Evolutionary conservation across 2,329 filamentous ascomycete species (phyloP), one percentile per base, ranked within the genome.

Genomic region (Monosporascus sp.): DNA sequence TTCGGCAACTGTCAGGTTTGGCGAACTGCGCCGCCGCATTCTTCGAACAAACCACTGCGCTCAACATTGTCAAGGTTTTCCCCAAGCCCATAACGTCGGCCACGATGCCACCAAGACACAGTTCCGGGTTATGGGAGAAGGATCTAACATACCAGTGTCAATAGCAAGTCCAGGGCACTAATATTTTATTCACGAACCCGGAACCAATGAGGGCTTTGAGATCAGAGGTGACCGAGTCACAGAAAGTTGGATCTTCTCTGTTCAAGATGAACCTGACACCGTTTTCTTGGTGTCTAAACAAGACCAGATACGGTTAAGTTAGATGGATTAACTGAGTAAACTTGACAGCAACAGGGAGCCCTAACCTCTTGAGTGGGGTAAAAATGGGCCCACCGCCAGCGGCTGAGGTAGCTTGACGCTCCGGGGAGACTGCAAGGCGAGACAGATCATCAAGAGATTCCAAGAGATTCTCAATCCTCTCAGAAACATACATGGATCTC

Each of bases 41-140:
- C 37, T 35, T 38, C 1, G 22, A 24, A 37, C 8, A 27, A 4
- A 48, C 17, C 6, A 48, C 31, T 15, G 50, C 31, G n/a, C 43
- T 39, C 9, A 52, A 11, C 50, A 52, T 52, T 3, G 45, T 48
- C 20, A 52, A n/a, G 5, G 50, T 39, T 24, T 52, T 52, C 6
- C 50, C 50, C 6, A 52, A 25, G 15, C 50, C 50, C 50, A 48
- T 52, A 18, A 39, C 45, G 27, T 52, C 50, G 3, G 35, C 50
- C 27, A 48, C 35, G 43, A 52, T 52, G 2, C 50, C 50, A 17
- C 50, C 50, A 17, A 37, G 15, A 4, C 37, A 31, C 27, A 31
- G 5, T 31, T 31, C 27, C 15, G 27, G n/a, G 17, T 14, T 52
- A 20, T 48, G 22, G 5, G 27, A 31, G 27, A 31, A 31, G 27